Conservation (phyloP, 345 rosid genomes). For the sweet orange (Citrus sinensis) region DNA sequence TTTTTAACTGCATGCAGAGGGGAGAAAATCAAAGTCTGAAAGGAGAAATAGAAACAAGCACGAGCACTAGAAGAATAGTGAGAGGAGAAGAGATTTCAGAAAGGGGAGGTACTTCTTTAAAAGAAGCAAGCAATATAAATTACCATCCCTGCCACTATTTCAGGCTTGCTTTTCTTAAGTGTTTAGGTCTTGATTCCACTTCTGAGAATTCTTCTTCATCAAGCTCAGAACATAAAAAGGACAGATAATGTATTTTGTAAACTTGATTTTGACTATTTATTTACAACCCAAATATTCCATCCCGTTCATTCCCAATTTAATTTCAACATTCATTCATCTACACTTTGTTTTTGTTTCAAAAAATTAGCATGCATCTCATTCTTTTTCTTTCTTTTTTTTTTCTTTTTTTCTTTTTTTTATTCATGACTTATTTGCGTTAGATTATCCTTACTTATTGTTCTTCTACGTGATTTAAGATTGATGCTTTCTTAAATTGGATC, state of each 20-base stretch:
- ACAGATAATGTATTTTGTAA: constrained; percentile 13
- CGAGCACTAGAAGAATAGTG: constrained; percentile 6
- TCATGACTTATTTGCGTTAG: too few species aligned
- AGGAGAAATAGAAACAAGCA: constrained; percentile 26
- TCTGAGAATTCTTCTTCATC: constrained; percentile 16
- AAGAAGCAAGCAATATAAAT: background rate
- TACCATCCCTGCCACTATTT: constrained; percentile 48
- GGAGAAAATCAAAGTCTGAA: constrained; percentile 14
- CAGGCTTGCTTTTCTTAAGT: constrained; percentile 45
- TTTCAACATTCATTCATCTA: too few species aligned
- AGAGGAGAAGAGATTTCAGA: constrained; percentile 12
- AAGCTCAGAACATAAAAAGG: constrained; percentile 12
- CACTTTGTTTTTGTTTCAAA: too few species aligned
- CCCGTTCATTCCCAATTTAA: too few species aligned
- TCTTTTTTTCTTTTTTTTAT: too few species aligned
- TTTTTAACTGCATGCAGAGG: constrained; percentile 24
- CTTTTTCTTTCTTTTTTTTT: too few species aligned
- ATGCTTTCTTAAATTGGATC: too few species aligned
- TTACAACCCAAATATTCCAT: background rate
- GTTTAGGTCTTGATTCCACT: constrained; percentile 34
- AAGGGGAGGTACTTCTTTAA: constrained; percentile 4
- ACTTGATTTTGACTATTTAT: background rate
- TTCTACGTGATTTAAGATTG: too few species aligned
- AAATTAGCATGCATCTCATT: too few species aligned
- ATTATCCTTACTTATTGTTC: too few species aligned